phyloP scores from a whole-genome alignment of 2,329 filamentous ascomycete species.

The Aspergillus sp. region DNA sequence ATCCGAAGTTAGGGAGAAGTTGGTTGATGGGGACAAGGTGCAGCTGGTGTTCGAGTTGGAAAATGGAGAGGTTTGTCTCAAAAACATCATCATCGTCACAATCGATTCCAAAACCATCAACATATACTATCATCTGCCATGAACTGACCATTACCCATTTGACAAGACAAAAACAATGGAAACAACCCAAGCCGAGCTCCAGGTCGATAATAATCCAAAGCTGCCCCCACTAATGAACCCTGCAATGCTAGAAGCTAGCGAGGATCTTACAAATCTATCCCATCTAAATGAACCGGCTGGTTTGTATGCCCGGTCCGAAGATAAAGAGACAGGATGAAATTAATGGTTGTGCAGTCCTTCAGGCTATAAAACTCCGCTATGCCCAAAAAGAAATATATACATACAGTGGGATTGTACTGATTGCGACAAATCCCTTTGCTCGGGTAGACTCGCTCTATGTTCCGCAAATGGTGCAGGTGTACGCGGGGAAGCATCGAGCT shows the following conservation, averaged over 20 bases:
- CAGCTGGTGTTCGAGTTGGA: conserved; percentile 80
- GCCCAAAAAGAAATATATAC: conserved; percentile 99
- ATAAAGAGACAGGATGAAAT: conserved; percentile 4
- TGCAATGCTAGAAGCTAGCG: conserved; percentile 94
- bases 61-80: conserved; percentile 71
- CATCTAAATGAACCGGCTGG: conserved; percentile 97
- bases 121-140: background rate
- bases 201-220: conserved; percentile 66
- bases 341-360: conserved; percentile 60
- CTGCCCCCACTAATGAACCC: conserved; percentile 97
- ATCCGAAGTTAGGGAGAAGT: conserved; percentile 86
- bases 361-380: conserved; percentile 96
- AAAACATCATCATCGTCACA: background rate
- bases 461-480: conserved; percentile 98
- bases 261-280: conserved; percentile 94
- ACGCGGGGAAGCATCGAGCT: conserved; percentile 91
- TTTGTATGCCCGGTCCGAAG: conserved; percentile 40
- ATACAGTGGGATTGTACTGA: conserved; percentile 96
- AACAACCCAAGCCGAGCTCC: conserved; percentile 68
- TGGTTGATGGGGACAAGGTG: conserved; percentile 76
- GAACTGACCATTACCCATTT: conserved; percentile 6
- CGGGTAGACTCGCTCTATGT: conserved; percentile 97
- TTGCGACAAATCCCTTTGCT: conserved; percentile 96
- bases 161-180: conserved; percentile 69
- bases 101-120: background rate